Evolutionary conservation across 352 stramenopile species (phyloP).

Genomic region (Globisporangium mamillatum): DNA sequence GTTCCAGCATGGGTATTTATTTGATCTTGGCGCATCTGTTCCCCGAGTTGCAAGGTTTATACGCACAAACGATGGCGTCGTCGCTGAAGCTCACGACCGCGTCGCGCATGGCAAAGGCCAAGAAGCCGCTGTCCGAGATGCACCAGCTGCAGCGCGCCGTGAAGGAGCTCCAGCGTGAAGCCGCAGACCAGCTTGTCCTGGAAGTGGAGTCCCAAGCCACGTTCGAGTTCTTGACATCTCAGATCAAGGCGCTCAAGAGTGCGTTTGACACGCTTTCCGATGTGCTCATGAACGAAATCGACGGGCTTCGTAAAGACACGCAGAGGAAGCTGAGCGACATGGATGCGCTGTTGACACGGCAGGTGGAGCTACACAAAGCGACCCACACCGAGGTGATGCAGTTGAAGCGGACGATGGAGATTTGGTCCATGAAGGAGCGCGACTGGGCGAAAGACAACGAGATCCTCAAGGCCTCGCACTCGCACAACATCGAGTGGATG

Average conservation of each 20-base stretch:
- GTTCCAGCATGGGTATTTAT: background rate
- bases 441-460: slow-evolving; percentile 87
- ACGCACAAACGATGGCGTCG: slow-evolving; percentile 30
- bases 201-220: slow-evolving; percentile 81
- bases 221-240: slow-evolving; percentile 79
- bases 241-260: slow-evolving; percentile 67
- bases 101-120: slow-evolving; percentile 67
- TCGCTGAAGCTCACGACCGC: slow-evolving; percentile 50
- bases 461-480: slow-evolving; percentile 80
- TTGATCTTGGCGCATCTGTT: background rate
- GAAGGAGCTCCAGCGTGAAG: slow-evolving; percentile 71
- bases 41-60: background rate
- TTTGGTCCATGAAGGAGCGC: slow-evolving; percentile 78
- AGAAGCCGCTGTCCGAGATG: slow-evolving; percentile 80
- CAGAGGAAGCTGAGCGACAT: slow-evolving; percentile 56
- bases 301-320: slow-evolving; percentile 66
- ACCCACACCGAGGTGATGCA: slow-evolving; percentile 70
- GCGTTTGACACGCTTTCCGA: slow-evolving; percentile 82
- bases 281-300: slow-evolving; percentile 72
- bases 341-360: slow-evolving; percentile 51
- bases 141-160: slow-evolving; percentile 77
- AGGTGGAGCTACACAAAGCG: slow-evolving; percentile 57
- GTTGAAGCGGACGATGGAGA: slow-evolving; percentile 72
- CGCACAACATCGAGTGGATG: slow-evolving; percentile 85
- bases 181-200: slow-evolving; percentile 67